Evolutionary conservation across 1,284 basidiomycete species (phyloP).

Genomic region (Ganoderma sinense): DNA sequence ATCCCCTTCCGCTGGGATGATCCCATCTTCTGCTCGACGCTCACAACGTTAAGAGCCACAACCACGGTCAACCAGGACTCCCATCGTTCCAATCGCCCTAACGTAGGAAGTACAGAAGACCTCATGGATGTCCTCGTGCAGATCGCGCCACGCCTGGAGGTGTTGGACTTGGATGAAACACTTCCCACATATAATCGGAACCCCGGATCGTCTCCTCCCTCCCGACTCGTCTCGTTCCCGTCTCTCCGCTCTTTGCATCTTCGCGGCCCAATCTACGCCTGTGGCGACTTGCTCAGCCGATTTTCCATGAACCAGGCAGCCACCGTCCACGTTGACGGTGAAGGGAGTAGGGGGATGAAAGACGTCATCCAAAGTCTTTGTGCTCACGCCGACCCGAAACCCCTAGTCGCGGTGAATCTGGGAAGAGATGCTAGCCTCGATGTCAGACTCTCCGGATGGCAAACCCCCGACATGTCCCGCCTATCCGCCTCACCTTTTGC

Average conservation of each 20-base stretch:
- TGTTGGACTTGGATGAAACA: not conserved
- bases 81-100: not conserved
- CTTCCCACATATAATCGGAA: not conserved
- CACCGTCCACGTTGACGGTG: not conserved
- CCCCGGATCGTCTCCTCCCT: not conserved
- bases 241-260: not conserved
- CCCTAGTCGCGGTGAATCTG: not conserved
- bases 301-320: not conserved
- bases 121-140: not conserved
- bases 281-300: not conserved
- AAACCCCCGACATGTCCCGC: not conserved
- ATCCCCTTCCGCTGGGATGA: not conserved
- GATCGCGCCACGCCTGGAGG: not conserved
- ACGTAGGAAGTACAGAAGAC: not conserved
- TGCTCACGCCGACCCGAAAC: not conserved
- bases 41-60: not conserved
- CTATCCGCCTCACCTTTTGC: not conserved
- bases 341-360: not conserved
- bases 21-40: not conserved
- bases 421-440: not conserved
- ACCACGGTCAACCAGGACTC: not conserved
- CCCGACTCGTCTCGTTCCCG: not conserved
- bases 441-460: not conserved
- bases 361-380: not conserved
- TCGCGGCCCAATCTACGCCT: not conserved